phyloP scores from a whole-genome alignment of 2,329 filamentous ascomycete species.

The Fusarium napiforme region DNA sequence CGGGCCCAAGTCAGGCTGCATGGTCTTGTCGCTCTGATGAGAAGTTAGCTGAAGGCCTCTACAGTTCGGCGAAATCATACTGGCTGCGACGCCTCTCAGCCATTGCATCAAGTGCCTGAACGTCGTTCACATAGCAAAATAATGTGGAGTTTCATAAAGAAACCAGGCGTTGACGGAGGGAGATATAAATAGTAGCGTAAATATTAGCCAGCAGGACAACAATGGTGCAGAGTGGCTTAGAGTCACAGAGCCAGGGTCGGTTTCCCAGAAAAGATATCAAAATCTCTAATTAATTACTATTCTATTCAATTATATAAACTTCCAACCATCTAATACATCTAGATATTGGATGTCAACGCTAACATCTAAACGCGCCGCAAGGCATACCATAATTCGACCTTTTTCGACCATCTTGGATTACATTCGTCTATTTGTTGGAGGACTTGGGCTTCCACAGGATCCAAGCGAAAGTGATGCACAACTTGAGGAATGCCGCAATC shows the following conservation, averaged over 20 bases:
- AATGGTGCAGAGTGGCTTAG: accelerated
- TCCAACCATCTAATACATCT: accelerated
- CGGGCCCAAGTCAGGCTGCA: accelerated
- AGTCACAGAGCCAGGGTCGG: neutral
- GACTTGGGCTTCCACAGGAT: slow-evolving; percentile 41
- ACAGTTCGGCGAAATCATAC: too few species aligned
- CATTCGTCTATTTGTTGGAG: neutral
- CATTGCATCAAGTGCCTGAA: too few species aligned
- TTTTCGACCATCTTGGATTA: neutral
- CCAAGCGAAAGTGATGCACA: slow-evolving; percentile 38
- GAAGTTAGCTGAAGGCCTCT: accelerated
- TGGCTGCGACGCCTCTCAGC: too few species aligned
- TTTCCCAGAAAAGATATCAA: neutral
- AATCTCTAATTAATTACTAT: neutral
- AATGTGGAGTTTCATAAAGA: accelerated
- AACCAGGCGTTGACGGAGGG: accelerated
- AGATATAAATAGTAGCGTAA: accelerated
- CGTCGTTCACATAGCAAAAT: neutral
- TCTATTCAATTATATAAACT: neutral
- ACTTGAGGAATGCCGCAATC: slow-evolving; percentile 44
- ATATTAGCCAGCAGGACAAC: accelerated
- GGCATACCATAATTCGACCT: too few species aligned
- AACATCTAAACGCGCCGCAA: neutral
- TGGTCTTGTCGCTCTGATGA: accelerated
- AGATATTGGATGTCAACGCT: neutral